Conservation (phyloP, 768 basidiomycete genomes). For the Inosperma sp. region DNA sequence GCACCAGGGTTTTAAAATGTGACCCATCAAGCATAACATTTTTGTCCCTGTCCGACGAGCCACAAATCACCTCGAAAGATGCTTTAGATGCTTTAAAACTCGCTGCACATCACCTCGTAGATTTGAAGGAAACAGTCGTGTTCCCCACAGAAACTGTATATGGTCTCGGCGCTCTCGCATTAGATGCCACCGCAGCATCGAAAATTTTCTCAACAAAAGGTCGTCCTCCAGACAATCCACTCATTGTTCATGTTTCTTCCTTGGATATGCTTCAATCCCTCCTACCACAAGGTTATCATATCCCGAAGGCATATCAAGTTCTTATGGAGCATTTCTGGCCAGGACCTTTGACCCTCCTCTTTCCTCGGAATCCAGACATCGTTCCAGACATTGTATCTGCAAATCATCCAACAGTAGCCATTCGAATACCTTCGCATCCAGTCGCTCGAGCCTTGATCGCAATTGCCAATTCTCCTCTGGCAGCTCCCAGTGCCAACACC, state of each 20-base stretch:
- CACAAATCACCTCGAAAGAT: conserved; percentile 44
- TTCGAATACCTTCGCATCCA: conserved; percentile 93
- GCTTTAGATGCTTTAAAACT: conserved; percentile 50
- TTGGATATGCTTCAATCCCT: conserved; percentile 71
- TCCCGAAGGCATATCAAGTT: conserved; percentile 61
- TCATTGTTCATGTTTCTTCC: conserved; percentile 95
- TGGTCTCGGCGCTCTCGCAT: conserved; percentile 87
- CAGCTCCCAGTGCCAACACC: conserved; percentile 93
- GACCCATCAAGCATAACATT: conserved; percentile 63
- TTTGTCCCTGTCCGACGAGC: conserved; percentile 36
- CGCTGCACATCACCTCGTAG: conserved; percentile 53
- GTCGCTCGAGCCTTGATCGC: conserved; percentile 88
- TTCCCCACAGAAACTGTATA: conserved; percentile 99
- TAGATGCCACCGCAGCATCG: conserved; percentile 55
- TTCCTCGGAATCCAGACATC: conserved; percentile 60
- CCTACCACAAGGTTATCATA: conserved; percentile 58
- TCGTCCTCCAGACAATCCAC: conserved; percentile 90
- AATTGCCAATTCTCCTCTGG: conserved; percentile 66
- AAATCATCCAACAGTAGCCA: conserved; percentile 73
- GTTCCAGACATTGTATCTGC: conserved; percentile 81
- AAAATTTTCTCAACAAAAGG: conserved; percentile 88
- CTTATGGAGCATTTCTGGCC: conserved; percentile 92
- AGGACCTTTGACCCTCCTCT: conserved; percentile 87
- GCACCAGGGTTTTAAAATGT: conserved; percentile 52
- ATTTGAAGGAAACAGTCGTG: conserved; percentile 57